Percentiles rank a stretch among this genome's conserved stretches.
These are phyloP conservation scores for Lachnellula cervina DNA, from an alignment of 2,329 filamentous ascomycete genomes.

Conservation along the genomic window DNA sequence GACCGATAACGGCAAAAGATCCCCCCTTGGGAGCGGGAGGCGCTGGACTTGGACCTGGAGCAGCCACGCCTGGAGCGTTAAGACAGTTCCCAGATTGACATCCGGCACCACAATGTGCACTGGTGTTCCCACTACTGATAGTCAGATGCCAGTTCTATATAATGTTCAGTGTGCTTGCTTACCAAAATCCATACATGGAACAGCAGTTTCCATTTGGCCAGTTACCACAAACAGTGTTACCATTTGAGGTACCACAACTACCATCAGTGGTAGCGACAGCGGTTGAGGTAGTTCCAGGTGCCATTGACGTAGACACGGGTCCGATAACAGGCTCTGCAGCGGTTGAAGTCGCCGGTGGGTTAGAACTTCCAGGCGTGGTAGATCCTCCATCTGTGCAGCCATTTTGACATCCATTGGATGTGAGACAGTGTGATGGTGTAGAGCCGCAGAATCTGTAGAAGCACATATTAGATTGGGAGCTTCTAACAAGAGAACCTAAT, in stretches of 20 bases:
- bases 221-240: constrained; percentile 45
- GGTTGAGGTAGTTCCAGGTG: constrained; percentile 26
- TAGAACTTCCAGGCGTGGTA: not conserved
- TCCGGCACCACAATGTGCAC: constrained; percentile 50
- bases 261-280: constrained; percentile 44
- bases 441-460: constrained; percentile 24
- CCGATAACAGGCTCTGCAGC: constrained; percentile 25
- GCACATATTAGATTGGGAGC: not conserved
- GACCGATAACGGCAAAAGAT: constrained; percentile 44
- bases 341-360: constrained; percentile 20
- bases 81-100: constrained; percentile 51
- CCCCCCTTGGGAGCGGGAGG: constrained; percentile 42
- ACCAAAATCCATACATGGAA: constrained; percentile 53
- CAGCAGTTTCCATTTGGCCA: constrained; percentile 51
- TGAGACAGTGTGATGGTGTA: constrained; percentile 22
- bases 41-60: constrained; percentile 35
- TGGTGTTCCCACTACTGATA: constrained; percentile 33
- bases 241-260: constrained; percentile 46
- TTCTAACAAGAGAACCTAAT: constrained; percentile 1
- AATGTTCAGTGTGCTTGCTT: constrained; percentile 8
- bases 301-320: constrained; percentile 16
- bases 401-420: constrained; percentile 27
- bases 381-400: constrained; percentile 20
- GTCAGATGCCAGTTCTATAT: constrained; percentile 9
- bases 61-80: constrained; percentile 34